Evolutionary conservation across 441 rosid genomes (phyloP).

Genomic region (Cnidoscolus chayamansa): DNA sequence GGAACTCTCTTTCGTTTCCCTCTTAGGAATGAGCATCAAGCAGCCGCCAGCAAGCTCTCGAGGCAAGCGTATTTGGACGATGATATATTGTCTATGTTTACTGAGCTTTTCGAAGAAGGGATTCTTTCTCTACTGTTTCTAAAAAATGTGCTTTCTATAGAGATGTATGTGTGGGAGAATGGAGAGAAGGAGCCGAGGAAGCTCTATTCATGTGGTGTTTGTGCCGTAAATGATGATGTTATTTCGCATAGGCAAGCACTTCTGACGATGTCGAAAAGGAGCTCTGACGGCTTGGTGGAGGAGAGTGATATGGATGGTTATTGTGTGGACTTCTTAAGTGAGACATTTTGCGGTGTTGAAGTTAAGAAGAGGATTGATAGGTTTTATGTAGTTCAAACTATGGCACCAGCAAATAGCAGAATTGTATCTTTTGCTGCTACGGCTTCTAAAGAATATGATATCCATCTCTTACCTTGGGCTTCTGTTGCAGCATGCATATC

Average conservation of each 20-base stretch:
- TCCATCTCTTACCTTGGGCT: slow-evolving; percentile 95
- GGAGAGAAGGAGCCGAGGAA: slow-evolving; percentile 70
- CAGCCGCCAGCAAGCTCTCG: slow-evolving; percentile 78
- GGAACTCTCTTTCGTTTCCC: slow-evolving; percentile 97
- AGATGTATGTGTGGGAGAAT: slow-evolving; percentile 79
- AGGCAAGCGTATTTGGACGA: slow-evolving; percentile 77
- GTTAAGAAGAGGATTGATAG: slow-evolving; percentile 56
- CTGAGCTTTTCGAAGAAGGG: slow-evolving; percentile 78
- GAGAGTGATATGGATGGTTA: slow-evolving; percentile 56
- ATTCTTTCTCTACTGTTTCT: slow-evolving; percentile 79
- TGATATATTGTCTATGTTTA: slow-evolving; percentile 67
- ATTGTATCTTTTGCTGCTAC: slow-evolving; percentile 78
- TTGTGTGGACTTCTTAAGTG: slow-evolving; percentile 68
- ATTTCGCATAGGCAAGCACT: slow-evolving; percentile 79
- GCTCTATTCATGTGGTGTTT: slow-evolving; percentile 61
- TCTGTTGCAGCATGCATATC: slow-evolving; percentile 95
- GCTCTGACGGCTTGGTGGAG: background rate
- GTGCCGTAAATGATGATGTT: slow-evolving; percentile 46
- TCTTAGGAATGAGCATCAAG: slow-evolving; percentile 74
- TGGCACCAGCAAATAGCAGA: slow-evolving; percentile 81
- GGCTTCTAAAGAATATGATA: slow-evolving; percentile 91
- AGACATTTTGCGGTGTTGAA: slow-evolving; percentile 46
- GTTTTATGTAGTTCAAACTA: slow-evolving; percentile 77
- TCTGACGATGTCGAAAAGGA: slow-evolving; percentile 59
- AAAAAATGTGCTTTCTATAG: slow-evolving; percentile 68